Conservation (phyloP, 1,139 yeast species). For the Protomyces gravidus region DNA sequence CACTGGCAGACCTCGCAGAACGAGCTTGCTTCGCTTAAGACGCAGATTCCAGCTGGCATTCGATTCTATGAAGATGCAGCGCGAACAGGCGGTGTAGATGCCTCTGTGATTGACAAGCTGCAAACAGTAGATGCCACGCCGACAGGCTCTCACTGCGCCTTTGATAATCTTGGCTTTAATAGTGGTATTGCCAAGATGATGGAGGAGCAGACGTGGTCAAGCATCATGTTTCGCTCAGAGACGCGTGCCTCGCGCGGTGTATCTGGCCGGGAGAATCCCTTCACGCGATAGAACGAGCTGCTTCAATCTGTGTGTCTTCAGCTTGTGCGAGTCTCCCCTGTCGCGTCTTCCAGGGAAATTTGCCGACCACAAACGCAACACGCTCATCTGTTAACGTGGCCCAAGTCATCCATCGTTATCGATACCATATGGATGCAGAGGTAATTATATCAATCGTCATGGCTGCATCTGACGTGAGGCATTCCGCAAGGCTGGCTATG, state of each 20-base stretch:
- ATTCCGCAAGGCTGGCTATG: conserved; percentile 35
- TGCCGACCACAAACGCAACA: too few relatives aligned
- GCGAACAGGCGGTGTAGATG: conserved; percentile 5
- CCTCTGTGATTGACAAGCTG: background rate
- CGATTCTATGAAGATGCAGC: conserved; percentile 15
- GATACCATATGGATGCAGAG: background rate
- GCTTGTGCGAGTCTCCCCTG: too few relatives aligned
- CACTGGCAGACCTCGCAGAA: conserved; percentile 23
- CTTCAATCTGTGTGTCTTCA: too few relatives aligned
- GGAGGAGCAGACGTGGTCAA: conserved; percentile 1
- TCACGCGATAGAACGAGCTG: background rate
- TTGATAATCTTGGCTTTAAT: conserved; percentile 21
- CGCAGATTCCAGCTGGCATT: conserved; percentile 12
- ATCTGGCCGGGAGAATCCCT: background rate
- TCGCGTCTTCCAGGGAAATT: too few relatives aligned
- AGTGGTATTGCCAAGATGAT: conserved; percentile 13
- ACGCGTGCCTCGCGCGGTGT: background rate
- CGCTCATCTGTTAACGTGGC: too few relatives aligned
- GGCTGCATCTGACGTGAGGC: background rate
- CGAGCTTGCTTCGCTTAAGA: conserved; percentile 13
- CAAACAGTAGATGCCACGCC: conserved; percentile 27
- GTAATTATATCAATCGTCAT: background rate
- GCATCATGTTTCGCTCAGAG: background rate
- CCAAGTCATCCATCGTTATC: too few relatives aligned
- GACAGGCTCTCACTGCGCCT: conserved; percentile 17